These are phyloP conservation scores for Drechslerella stenobrocha DNA, from an alignment of 2,329 filamentous ascomycete species.

Conservation along the genomic window DNA sequence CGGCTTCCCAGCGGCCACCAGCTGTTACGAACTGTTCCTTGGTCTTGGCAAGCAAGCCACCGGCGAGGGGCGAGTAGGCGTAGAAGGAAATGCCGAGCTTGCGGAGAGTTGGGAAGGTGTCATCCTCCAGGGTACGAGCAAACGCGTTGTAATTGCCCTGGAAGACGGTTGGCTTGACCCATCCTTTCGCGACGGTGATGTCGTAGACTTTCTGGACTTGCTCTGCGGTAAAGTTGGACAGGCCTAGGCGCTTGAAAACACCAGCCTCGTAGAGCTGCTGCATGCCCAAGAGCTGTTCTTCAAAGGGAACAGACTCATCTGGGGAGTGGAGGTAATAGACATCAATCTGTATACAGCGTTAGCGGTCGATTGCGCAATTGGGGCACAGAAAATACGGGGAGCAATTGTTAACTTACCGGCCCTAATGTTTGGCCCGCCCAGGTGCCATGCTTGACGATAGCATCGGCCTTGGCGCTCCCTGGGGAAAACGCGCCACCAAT, in stretches of 20 bases:
- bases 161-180: conserved; percentile 81
- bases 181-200: conserved; percentile 75
- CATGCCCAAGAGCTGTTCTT: conserved; percentile 74
- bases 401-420: conserved; percentile 21
- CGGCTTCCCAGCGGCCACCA: conserved; percentile 22
- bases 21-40: conserved; percentile 33
- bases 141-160: conserved; percentile 88
- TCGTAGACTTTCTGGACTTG: conserved; percentile 84
- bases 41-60: conserved; percentile 68
- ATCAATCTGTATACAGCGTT: conserved; percentile 60
- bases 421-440: conserved; percentile 26
- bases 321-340: conserved; percentile 77
- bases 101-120: conserved; percentile 73
- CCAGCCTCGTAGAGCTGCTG: conserved; percentile 83
- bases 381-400: background rate
- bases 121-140: conserved; percentile 72
- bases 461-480: conserved; percentile 16
- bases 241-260: conserved; percentile 77
- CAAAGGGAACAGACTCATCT: conserved; percentile 70
- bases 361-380: background rate
- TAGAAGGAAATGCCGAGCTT: conserved; percentile 78
- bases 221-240: conserved; percentile 83
- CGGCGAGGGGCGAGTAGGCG: conserved; percentile 79
- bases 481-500: conserved; percentile 18
- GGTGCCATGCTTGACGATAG: conserved; percentile 24